A percentile compares a stretch with the other conserved stretches of the same genome.
Conservation (phyloP, 2,329 filamentous ascomycete genomes). For the Chaetomiaceae sp. region DNA sequence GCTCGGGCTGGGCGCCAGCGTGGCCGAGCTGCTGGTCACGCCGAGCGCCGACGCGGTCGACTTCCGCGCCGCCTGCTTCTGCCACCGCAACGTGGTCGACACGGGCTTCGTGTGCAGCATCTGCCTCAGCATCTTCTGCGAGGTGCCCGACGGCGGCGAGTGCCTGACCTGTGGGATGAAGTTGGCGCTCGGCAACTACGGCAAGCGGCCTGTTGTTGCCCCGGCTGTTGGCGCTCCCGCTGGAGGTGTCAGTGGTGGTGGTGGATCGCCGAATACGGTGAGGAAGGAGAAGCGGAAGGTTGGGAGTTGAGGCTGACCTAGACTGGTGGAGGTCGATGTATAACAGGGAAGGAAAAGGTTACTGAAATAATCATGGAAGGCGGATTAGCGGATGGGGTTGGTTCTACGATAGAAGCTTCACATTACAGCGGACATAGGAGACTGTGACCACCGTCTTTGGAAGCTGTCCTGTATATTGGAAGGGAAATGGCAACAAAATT, state of each 20-base stretch:
- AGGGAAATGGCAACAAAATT: background rate
- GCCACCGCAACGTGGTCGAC: slow-evolving; percentile 84
- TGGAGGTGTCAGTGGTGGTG: background rate
- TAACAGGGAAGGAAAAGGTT: background rate
- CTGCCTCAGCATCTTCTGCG: slow-evolving; percentile 89
- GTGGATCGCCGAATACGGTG: slow-evolving; percentile 39
- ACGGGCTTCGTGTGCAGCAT: slow-evolving; percentile 94
- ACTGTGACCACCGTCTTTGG: too few relatives aligned
- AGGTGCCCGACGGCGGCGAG: slow-evolving; percentile 52
- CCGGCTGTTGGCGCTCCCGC: background rate
- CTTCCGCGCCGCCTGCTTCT: slow-evolving; percentile 97
- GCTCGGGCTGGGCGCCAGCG: slow-evolving; percentile 17
- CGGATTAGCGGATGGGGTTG: background rate
- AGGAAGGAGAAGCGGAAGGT: slow-evolving; percentile 58
- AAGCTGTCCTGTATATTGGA: too few relatives aligned
- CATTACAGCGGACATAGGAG: slow-evolving; percentile 9
- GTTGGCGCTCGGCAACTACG: slow-evolving; percentile 69
- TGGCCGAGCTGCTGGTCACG: slow-evolving; percentile 55
- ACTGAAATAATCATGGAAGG: background rate
- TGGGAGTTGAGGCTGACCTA: slow-evolving; percentile 20
- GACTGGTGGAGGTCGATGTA: too few relatives aligned
- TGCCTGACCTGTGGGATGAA: slow-evolving; percentile 81
- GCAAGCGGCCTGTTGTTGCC: slow-evolving; percentile 62
- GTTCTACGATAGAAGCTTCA: background rate
- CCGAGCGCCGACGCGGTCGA: slow-evolving; percentile 84